Conservation (phyloP, 345 rosid genomes). For the Anacardium occidentale region DNA sequence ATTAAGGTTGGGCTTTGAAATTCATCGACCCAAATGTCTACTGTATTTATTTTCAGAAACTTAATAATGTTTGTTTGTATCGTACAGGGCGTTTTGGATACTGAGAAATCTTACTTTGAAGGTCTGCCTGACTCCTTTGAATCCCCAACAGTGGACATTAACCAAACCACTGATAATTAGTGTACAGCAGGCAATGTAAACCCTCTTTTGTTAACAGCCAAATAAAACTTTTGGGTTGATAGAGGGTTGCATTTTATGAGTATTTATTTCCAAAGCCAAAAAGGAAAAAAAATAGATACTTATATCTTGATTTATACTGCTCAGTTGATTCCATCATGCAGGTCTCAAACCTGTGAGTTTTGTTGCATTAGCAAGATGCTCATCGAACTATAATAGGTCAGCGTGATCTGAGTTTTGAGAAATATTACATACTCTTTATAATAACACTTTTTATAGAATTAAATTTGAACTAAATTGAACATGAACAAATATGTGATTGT, state of each 20-base stretch:
- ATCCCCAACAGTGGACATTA: background rate
- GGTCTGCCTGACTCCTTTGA: constrained; percentile 10
- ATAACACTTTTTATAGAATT: too few relatives aligned
- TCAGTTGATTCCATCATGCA: too few relatives aligned
- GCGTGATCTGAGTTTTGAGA: too few relatives aligned
- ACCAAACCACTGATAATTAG: background rate
- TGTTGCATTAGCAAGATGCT: too few relatives aligned
- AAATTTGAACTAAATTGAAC: too few relatives aligned
- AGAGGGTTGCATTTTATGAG: background rate
- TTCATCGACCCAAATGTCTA: background rate
- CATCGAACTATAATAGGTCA: too few relatives aligned
- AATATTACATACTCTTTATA: too few relatives aligned
- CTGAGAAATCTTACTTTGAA: constrained; percentile 50
- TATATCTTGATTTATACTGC: too few relatives aligned
- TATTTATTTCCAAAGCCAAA: too few relatives aligned
- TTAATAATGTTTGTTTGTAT: constrained; percentile 23
- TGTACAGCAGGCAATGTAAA: background rate
- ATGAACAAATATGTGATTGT: too few relatives aligned
- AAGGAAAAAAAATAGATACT: too few relatives aligned
- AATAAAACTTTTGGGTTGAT: background rate
- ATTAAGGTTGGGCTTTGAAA: constrained; percentile 47
- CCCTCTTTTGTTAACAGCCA: background rate
- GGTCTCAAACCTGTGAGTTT: too few relatives aligned
- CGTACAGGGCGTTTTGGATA: constrained; percentile 65
- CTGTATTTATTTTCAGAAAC: background rate